Conservation (phyloP, 352 stramenopile species). For the Globisporangium paroecandrum region DNA sequence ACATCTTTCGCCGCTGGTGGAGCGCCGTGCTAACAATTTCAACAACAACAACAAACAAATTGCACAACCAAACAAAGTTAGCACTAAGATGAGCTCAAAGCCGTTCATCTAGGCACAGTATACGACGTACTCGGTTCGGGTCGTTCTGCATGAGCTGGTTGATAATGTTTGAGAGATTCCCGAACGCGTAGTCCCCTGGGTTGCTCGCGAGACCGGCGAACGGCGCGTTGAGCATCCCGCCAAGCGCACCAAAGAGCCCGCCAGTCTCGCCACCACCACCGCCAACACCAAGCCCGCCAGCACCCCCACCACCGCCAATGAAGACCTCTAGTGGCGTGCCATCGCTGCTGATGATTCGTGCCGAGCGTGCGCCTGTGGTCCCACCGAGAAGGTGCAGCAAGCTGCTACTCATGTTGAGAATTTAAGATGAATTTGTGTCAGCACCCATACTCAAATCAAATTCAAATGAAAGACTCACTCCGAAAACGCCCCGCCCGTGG, state of each 20-base stretch:
- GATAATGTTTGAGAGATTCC: conserved; percentile 80
- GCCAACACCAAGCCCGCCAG: conserved; percentile 17
- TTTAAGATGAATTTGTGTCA: not conserved
- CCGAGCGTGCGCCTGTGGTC: conserved; percentile 25
- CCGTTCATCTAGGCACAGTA: not conserved
- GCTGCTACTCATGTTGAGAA: conserved; percentile 19
- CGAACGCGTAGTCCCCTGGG: conserved; percentile 80
- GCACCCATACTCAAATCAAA: not conserved
- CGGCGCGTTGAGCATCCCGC: conserved; percentile 42
- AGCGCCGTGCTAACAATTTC: conserved; percentile 56
- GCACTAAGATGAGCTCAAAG: not conserved
- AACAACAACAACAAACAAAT: conserved; percentile 13
- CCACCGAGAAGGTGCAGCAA: conserved; percentile 50
- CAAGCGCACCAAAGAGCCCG: conserved; percentile 59
- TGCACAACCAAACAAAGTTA: not conserved
- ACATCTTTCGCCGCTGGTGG: conserved; percentile 73
- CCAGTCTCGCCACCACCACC: conserved; percentile 34
- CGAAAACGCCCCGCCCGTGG: conserved; percentile 11
- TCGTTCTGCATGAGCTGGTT: conserved; percentile 90
- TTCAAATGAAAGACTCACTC: conserved; percentile 9
- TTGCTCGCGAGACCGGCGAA: conserved; percentile 37
- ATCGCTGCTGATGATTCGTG: conserved; percentile 58
- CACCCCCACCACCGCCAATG: conserved; percentile 41
- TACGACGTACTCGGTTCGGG: conserved; percentile 61
- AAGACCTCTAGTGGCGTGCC: conserved; percentile 76